Evolutionary conservation across 352 stramenopile genomes (phyloP).

Genomic region (Globisporangium megalacanthum): DNA sequence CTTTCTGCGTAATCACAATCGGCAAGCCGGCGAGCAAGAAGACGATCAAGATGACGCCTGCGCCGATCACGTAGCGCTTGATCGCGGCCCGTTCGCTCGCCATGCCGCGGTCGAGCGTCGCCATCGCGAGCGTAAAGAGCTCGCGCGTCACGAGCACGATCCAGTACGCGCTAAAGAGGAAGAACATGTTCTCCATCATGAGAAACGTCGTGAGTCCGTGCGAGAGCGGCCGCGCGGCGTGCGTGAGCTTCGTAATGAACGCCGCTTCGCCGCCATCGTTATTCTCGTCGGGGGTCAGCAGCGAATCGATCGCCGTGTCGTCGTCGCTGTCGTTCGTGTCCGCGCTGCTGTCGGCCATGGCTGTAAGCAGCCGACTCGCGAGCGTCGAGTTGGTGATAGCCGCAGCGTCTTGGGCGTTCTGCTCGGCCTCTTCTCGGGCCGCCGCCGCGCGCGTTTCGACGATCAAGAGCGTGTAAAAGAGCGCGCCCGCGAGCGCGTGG

Average conservation of each 20-base stretch:
- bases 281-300: constrained; percentile 35
- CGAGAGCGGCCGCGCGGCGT: constrained; percentile 31
- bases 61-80: constrained; percentile 32
- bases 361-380: neutral
- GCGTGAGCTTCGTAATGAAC: constrained; percentile 58
- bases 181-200: constrained; percentile 54
- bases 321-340: constrained; percentile 8
- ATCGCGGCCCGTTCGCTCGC: constrained; percentile 47
- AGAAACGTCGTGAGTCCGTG: constrained; percentile 39
- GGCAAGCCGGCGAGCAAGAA: constrained; percentile 31
- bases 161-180: constrained; percentile 64
- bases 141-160: constrained; percentile 52
- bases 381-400: constrained; percentile 16
- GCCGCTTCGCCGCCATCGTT: constrained; percentile 47
- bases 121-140: constrained; percentile 57
- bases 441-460: constrained; percentile 15
- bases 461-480: constrained; percentile 61
- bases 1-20: constrained; percentile 38
- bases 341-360: neutral
- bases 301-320: constrained; percentile 8
- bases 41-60: constrained; percentile 21
- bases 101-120: constrained; percentile 45
- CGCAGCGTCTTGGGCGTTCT: neutral
- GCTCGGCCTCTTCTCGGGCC: neutral
- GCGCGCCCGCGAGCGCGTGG: constrained; percentile 37